A percentile compares a stretch with the other conserved stretches of the same genome.
These are phyloP conservation scores for Candida glaebosa DNA, from an alignment of 805 yeast genomes.

Conservation along the genomic window DNA sequence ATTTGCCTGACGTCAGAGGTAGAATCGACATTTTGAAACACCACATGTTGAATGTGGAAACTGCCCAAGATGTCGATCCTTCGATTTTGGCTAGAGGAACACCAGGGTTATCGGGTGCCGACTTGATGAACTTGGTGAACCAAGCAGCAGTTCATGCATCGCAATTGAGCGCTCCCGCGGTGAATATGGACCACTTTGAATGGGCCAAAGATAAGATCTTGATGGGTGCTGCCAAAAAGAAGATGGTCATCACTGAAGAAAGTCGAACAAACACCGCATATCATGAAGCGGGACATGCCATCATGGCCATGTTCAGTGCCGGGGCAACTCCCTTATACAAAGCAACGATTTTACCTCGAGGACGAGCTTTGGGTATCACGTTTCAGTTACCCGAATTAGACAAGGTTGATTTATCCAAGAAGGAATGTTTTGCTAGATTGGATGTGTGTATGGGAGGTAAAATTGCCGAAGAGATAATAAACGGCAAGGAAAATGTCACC, in stretches of 20 bases:
- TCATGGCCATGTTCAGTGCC: constrained; percentile 90
- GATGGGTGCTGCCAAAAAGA: constrained; percentile 96
- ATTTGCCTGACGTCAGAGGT: constrained; percentile 96
- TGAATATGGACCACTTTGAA: constrained; percentile 87
- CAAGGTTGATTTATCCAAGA: constrained; percentile 87
- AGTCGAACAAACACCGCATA: constrained; percentile 91
- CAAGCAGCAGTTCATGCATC: constrained; percentile 98
- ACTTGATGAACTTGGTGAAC: constrained; percentile 88
- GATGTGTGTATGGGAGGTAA: constrained; percentile 99
- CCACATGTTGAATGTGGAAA: constrained; percentile 87
- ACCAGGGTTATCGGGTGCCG: constrained; percentile 98
- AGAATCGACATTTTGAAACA: constrained; percentile 88
- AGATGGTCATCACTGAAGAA: constrained; percentile 97
- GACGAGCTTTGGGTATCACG: constrained; percentile 93
- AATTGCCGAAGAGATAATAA: constrained; percentile 89
- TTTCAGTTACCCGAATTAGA: constrained; percentile 98
- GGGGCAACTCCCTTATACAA: constrained; percentile 95
- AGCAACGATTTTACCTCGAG: constrained; percentile 96
- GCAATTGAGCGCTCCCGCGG: constrained; percentile 84
- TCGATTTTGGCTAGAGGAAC: constrained; percentile 93
- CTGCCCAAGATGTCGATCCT: constrained; percentile 82
- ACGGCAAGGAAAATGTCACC: constrained; percentile 90
- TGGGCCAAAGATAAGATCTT: constrained; percentile 99
- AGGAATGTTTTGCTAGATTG: constrained; percentile 83
- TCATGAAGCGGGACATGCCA: constrained; percentile 99